Base-by-base conservation (phyloP, 495 filamentous ascomycete species). In the Talaromyces wortmannii region DNA sequence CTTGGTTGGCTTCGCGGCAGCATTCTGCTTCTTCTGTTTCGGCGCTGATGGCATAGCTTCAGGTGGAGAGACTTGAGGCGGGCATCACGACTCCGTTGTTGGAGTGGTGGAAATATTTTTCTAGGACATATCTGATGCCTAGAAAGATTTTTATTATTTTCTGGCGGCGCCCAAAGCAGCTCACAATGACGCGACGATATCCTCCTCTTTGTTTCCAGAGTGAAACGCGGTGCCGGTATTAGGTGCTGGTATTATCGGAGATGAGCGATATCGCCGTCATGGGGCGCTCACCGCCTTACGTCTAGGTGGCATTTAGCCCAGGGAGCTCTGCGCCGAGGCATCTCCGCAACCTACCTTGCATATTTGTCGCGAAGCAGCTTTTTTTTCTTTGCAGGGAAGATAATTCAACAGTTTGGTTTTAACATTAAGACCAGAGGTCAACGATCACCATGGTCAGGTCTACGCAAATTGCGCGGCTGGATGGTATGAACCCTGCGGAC, bases 381-480 rank as follows among this genome's bases (percentile, higher is more conserved):
- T 33, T 52, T 1, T 43, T 40, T 40, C 36, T 10, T 10, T 40
- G 8, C 8, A 40, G 36, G 36, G 36, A 40, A 40, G 13, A 8
- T 40, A 40, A 2, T 40, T 40, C 36, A 13, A 5, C 36, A 13
- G 36, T 13, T 5, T 40, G 36, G 5, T 40, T 40, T 40, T 40
- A 23, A 23, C 4, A 23, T 23, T 23, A 23, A 1, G 23, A 23
- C 23, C 23, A 23, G 23, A 23, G 23, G 23, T 4, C 36, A 47
- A 32, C 32, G 31, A 33, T 15, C 70, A 81, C 63, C 32, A 97
- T 97, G 94, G 92, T 97, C 59, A 87, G 86, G 71, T 95, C 91
- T 67, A 98, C 94, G 44, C 89, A 95, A 69, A 97, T 98, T 63
- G 86, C 89, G 50, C 80, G 94, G 67, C 78, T 98, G 52, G 94